Base-by-base conservation (phyloP, 2,329 filamentous ascomycete genomes). In the Leptographium procerum region DNA sequence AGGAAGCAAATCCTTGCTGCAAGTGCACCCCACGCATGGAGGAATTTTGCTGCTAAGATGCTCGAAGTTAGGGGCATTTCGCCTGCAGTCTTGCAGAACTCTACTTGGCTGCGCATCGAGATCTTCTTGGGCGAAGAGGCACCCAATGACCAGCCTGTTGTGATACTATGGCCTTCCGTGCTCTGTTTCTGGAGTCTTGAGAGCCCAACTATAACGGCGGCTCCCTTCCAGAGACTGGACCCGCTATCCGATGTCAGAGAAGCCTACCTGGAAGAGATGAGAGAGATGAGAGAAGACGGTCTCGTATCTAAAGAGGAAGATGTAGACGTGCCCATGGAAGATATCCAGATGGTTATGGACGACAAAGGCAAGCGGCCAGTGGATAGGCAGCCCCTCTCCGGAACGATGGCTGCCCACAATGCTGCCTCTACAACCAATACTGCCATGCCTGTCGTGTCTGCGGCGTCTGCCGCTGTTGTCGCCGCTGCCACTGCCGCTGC, bases 91-190 rank as follows among this genome's bases (percentile, higher is more conserved):
- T 63, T 80, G 31, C 71, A 73, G 31, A 72, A 71, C 54, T 74
- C 75, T 52, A 67, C 73, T 3, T 83, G 80, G 80, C 69, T 81
- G 24, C 75, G 73, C 57, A 70, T 84, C 10, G 61, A 64, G 50
- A 53, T 64, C 45, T 9, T 31, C 3, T 51, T 70, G 76, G 33
- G 75, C 74, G 28, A 72, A 72, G 26, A 77, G 72, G 61, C 68
- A 71, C 11, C 54, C 77, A 79, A 45, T 64, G 69, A 22, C 75
- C 72, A 40, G 61, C 64, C 28, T 75, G 81, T 57, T 67, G 70
- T 71, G 8, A 73, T 82, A 28, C 73, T 77, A 13, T 84, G 81
- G 81, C 81, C 81, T 47, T 73, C 77, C 2, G 70, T 70, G 22
- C 72, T 82, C 1, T 82, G 79, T 63, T 80, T 81, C 59, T 75